Percentiles rank a stretch among this genome's conserved stretches.
Conservation (phyloP, 805 yeast genomes). For the Trichomonascus vanleenenianus region DNA sequence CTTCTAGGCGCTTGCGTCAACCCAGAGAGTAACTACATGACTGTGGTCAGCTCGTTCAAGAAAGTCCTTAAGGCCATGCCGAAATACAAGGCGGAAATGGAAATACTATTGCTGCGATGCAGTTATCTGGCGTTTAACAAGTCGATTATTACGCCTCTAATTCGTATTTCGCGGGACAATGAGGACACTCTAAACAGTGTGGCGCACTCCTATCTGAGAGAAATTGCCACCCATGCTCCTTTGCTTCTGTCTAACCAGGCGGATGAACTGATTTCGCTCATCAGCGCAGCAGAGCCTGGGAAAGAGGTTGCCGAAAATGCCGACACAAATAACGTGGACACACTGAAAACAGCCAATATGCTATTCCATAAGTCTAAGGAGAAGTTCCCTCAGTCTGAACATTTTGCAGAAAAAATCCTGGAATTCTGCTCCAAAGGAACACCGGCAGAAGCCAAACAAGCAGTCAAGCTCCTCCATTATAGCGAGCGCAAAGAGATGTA, state of each 20-base stretch:
- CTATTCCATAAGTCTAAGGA: conserved; percentile 46
- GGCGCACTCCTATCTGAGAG: conserved; percentile 50
- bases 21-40: conserved; percentile 50
- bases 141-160: conserved; percentile 49
- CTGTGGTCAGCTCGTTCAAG: conserved; percentile 37
- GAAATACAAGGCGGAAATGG: conserved; percentile 47
- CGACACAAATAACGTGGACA: conserved; percentile 27
- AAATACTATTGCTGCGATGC: conserved; percentile 52
- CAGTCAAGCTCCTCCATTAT: conserved; percentile 51
- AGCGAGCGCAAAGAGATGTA: conserved; percentile 36
- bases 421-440: conserved; percentile 44
- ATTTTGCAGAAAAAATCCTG: conserved; percentile 39
- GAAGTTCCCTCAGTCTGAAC: conserved; percentile 37
- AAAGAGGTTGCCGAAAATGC: not conserved
- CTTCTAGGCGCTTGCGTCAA: conserved; percentile 48
- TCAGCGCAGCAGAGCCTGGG: conserved; percentile 27
- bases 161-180: conserved; percentile 38
- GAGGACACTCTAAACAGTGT: conserved; percentile 25
- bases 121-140: conserved; percentile 57
- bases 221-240: conserved; percentile 55
- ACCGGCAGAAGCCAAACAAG: conserved; percentile 56
- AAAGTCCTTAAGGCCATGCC: conserved; percentile 39
- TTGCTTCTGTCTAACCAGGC: conserved; percentile 56
- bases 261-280: conserved; percentile 37
- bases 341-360: conserved; percentile 54